Evolutionary conservation across 257 asterid genomes (phyloP).

Genomic region (Parsonsia alboflavescens): DNA sequence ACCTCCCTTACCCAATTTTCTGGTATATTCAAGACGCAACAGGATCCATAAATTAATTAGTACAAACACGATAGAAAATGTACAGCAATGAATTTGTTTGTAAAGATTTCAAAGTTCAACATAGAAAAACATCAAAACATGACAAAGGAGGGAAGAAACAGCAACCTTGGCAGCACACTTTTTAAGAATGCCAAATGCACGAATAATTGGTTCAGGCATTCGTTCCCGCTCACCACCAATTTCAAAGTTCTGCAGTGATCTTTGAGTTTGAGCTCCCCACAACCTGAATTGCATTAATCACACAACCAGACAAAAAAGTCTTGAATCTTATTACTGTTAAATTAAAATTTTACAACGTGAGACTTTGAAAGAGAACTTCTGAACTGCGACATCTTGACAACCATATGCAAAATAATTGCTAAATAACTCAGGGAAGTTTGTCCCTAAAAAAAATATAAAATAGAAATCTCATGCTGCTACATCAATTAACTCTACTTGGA

Average conservation of each 20-base stretch:
- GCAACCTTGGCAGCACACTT: slow-evolving; percentile 94
- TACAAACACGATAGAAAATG: neutral
- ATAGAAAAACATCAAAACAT: neutral
- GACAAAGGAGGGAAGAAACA: neutral
- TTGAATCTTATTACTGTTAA: neutral
- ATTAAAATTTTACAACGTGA: neutral
- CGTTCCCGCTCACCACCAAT: slow-evolving; percentile 95
- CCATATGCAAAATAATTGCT: neutral
- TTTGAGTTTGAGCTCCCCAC: slow-evolving; percentile 98
- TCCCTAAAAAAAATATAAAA: neutral
- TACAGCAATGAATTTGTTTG: too few species aligned
- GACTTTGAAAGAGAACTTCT: neutral
- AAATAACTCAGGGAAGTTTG: neutral
- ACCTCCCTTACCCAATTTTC: neutral
- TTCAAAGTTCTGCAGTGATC: slow-evolving; percentile 92
- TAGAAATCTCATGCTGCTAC: neutral
- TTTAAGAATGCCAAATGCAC: slow-evolving; percentile 91
- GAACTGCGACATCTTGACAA: neutral
- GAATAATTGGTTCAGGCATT: slow-evolving; percentile 94
- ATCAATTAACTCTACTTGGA: neutral
- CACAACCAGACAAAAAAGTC: neutral
- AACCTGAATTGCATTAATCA: slow-evolving; percentile 40
- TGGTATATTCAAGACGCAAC: neutral
- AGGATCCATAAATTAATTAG: neutral
- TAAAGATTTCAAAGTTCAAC: neutral